Base-by-base conservation (phyloP, 768 basidiomycete genomes). In the Leccinellum luteum region DNA sequence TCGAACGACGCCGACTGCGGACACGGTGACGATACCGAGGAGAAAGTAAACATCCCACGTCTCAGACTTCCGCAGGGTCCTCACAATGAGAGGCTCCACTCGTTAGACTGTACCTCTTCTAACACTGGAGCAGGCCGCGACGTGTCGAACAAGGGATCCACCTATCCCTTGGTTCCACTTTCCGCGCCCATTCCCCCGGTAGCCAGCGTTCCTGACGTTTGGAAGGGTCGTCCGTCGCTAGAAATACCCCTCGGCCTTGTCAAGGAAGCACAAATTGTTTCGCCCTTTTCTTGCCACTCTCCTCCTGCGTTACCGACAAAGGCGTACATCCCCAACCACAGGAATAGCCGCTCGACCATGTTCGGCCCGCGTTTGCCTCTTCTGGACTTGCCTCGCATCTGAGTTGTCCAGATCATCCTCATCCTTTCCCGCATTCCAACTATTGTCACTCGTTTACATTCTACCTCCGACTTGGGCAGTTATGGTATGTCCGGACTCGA, bases 361-460 rank as follows among this genome's bases (percentile, higher is more conserved):
- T 47, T 55, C 25, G 43, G 56, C 38, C 30, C 51, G 3, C 17
- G 21, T 23, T 25, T 14, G 3, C 56, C 56, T 31, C n/a, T 55
- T 21, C 31, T 28, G 38, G 19, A 6, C 30, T 44, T 59, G 3
- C 54, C 57, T 51, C 34, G 34, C 25, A 35, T 35, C 48, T 57
- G 56, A 56, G 54, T 45, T 17, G 6, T 17, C 14, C 7, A 9
- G 38, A 13, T 47, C 17, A 12, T 5, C 64, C 17, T 25, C 19
- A 32, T 27, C 7, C 27, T 8, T 35, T 21, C 13, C 15, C 27
- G 13, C 27, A 9, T 53, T 48, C 56, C 60, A 66, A 60, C 55
- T 65, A 57, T 57, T 45, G 55, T 59, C 64, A 62, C 34, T 65
- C 64, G 1, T 65, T 65, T 58, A 6, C 19, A 55, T 4, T 3